Evolutionary conservation across 2,329 filamentous ascomycete species (phyloP).

Genomic region (Calonectria naviculata): DNA sequence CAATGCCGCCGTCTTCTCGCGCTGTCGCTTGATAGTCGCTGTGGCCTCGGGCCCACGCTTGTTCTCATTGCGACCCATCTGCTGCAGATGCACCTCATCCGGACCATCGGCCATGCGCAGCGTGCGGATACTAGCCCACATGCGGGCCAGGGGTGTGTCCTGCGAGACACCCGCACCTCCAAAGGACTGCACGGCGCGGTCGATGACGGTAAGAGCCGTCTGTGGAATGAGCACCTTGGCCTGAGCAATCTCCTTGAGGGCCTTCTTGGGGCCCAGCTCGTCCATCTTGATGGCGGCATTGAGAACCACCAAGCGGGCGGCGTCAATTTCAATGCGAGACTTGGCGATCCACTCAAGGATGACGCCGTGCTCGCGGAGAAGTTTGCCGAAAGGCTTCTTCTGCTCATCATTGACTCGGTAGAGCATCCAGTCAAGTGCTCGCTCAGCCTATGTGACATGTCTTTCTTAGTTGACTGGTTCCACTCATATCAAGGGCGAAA

Average conservation of each 20-base stretch:
- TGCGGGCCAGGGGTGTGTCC: constrained; percentile 89
- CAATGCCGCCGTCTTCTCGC: constrained; percentile 72
- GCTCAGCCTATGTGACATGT: constrained; percentile 70
- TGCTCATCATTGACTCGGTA: constrained; percentile 91
- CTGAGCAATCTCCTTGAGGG: constrained; percentile 92
- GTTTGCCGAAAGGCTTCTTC: constrained; percentile 93
- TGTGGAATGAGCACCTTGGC: constrained; percentile 92
- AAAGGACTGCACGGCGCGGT: constrained; percentile 93
- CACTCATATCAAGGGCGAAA: neutral
- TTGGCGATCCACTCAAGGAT: constrained; percentile 95
- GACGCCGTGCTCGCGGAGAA: constrained; percentile 88
- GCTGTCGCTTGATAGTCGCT: constrained; percentile 72
- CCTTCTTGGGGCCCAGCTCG: constrained; percentile 85
- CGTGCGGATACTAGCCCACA: constrained; percentile 86
- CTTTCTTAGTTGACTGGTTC: constrained; percentile 14
- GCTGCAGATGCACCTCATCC: constrained; percentile 92
- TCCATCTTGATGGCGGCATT: constrained; percentile 98
- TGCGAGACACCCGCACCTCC: constrained; percentile 92
- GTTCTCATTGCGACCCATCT: constrained; percentile 86
- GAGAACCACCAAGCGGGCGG: constrained; percentile 87
- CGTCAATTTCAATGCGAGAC: constrained; percentile 93
- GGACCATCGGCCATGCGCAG: constrained; percentile 91
- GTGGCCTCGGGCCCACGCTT: constrained; percentile 72
- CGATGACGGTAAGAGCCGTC: constrained; percentile 86
- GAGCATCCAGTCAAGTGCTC: constrained; percentile 93